phyloP scores from a whole-genome alignment of 75 land plant species.

The Pseudotsuga menziesii region DNA sequence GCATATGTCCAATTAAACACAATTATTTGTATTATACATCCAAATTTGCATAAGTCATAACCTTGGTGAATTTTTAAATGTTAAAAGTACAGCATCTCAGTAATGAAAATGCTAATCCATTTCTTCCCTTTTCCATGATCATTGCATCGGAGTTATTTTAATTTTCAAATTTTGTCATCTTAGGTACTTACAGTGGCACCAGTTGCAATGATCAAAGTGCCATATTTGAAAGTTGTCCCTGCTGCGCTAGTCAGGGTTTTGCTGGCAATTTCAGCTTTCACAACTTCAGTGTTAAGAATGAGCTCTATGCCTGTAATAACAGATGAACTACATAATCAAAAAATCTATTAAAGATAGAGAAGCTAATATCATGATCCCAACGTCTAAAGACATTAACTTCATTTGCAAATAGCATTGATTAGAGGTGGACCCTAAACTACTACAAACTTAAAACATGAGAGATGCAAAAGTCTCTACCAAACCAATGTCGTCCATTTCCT shows the following conservation, averaged over 20 bases:
- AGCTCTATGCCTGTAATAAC: slow-evolving; percentile 73
- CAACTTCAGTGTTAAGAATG: slow-evolving; percentile 82
- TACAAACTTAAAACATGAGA: background rate
- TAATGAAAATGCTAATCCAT: background rate
- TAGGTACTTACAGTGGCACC: slow-evolving; percentile 72
- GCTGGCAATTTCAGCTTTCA: slow-evolving; percentile 74
- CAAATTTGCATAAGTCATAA: background rate
- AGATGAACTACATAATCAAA: background rate
- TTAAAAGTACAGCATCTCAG: background rate
- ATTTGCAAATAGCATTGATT: no score
- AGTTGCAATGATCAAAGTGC: slow-evolving; percentile 75
- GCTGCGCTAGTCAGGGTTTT: slow-evolving; percentile 70
- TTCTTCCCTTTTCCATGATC: background rate
- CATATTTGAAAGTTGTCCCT: slow-evolving; percentile 63
- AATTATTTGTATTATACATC: background rate
- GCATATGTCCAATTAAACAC: background rate
- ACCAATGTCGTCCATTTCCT: background rate
- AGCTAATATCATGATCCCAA: background rate
- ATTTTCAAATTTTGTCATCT: background rate
- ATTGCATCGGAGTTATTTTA: background rate
- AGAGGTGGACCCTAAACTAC: background rate
- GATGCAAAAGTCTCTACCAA: background rate
- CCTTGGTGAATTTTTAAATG: background rate
- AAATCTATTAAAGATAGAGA: background rate
- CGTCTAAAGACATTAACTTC: background rate